phyloP scores from a whole-genome alignment of 140 eudicot genomes.

The Oenanthe javanica region DNA sequence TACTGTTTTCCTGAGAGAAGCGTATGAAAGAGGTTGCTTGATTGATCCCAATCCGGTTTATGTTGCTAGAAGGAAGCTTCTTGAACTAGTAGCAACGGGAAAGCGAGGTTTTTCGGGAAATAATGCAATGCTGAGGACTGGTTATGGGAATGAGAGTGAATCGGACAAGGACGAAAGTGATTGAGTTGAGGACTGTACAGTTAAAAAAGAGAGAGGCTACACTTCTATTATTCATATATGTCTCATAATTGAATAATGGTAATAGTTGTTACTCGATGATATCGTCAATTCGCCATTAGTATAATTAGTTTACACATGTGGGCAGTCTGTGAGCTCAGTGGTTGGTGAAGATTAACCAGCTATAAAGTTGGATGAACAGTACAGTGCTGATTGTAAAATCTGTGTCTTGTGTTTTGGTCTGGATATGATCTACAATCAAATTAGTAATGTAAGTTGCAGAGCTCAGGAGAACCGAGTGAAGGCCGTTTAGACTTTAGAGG shows the following conservation, averaged over 20 bases:
- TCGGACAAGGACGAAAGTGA: constrained; percentile 26
- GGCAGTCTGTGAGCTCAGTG: neutral
- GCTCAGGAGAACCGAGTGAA: neutral
- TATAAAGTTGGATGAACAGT: neutral
- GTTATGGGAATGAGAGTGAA: constrained; percentile 23
- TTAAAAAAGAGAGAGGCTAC: neutral
- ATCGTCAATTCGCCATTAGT: neutral
- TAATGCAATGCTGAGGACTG: constrained; percentile 25
- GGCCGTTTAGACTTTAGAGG: neutral
- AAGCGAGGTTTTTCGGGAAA: constrained; percentile 51
- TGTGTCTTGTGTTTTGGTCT: neutral
- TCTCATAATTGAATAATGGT: neutral
- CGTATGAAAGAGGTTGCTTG: constrained; percentile 77
- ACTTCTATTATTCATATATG: neutral
- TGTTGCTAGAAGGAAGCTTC: constrained; percentile 74
- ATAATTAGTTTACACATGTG: neutral
- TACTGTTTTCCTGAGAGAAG: constrained; percentile 85
- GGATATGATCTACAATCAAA: neutral
- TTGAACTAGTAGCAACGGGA: constrained; percentile 66
- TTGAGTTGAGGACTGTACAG: constrained; percentile 4
- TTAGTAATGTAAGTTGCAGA: constrained; percentile 1
- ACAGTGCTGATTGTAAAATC: neutral
- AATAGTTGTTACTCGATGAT: neutral
- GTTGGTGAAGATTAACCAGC: neutral
- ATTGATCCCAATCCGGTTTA: constrained; percentile 65